Evolutionary conservation across 1,284 basidiomycete genomes (phyloP).

Genomic region (Apiotrichum laibachii): DNA sequence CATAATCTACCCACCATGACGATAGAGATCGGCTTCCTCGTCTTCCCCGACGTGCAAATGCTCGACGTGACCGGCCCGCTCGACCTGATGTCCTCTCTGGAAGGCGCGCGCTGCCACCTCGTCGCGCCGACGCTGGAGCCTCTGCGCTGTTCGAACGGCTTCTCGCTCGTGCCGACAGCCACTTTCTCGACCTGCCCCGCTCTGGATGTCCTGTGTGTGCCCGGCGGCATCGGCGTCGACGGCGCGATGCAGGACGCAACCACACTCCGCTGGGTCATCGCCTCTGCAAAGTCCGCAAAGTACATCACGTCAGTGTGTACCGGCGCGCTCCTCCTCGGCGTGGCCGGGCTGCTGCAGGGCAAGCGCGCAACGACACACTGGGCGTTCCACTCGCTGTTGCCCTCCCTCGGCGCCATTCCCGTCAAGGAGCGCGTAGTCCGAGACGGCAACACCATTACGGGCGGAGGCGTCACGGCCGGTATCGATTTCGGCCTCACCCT

Average conservation of each 20-base stretch:
- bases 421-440: slow-evolving; percentile 9
- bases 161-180: neutral
- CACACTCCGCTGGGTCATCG: neutral
- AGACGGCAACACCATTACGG: slow-evolving; percentile 11
- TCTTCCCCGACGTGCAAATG: slow-evolving; percentile 12
- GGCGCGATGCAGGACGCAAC: neutral
- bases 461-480: slow-evolving; percentile 19
- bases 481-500: slow-evolving; percentile 19
- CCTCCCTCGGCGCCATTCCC: slow-evolving; percentile 5
- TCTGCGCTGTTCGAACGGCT: neutral
- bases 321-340: slow-evolving; percentile 15
- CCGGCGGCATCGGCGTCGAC: slow-evolving; percentile 9
- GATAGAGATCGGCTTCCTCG: slow-evolving; percentile 3
- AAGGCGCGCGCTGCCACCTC: slow-evolving; percentile 1
- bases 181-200: slow-evolving; percentile 1
- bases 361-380: slow-evolving; percentile 14
- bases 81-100: slow-evolving; percentile 7
- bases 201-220: slow-evolving; percentile 10
- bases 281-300: neutral
- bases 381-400: slow-evolving; percentile 2
- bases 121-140: neutral
- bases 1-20: neutral
- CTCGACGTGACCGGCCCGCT: slow-evolving; percentile 17
- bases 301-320: slow-evolving; percentile 15
- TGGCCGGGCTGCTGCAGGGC: slow-evolving; percentile 11